phyloP scores from a whole-genome alignment of 306 rosid genomes.

The Heteromeles arbutifolia region DNA sequence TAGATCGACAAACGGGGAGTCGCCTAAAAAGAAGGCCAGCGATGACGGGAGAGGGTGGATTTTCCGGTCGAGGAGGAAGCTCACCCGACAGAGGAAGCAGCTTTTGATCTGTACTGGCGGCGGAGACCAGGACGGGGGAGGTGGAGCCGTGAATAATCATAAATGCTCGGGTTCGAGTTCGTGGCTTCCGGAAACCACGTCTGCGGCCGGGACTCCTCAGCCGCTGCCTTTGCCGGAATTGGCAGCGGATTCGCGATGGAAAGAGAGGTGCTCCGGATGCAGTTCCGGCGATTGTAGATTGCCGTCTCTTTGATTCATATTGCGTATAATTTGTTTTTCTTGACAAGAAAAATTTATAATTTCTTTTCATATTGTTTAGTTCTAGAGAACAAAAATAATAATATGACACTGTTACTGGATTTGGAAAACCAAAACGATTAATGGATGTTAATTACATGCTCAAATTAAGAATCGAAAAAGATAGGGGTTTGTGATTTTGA shows the following conservation, averaged over 20 bases:
- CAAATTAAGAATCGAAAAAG: neutral
- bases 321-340: neutral
- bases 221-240: slow-evolving; percentile 81
- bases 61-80: slow-evolving; percentile 33
- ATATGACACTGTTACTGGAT: neutral
- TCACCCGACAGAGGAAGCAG: slow-evolving; percentile 33
- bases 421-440: neutral
- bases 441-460: neutral
- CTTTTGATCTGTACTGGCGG: slow-evolving; percentile 13
- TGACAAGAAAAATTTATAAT: neutral
- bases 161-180: slow-evolving; percentile 18
- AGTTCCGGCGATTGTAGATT: slow-evolving; percentile 23
- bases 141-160: neutral
- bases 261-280: slow-evolving; percentile 9
- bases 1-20: slow-evolving; percentile 5
- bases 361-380: no score
- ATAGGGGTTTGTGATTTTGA: neutral
- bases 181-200: neutral
- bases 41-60: slow-evolving; percentile 26
- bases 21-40: slow-evolving; percentile 15
- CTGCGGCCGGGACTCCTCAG: slow-evolving; percentile 36
- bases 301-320: slow-evolving; percentile 30
- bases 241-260: neutral
- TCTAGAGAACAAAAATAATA: no score
- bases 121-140: neutral